A percentile compares a stretch with the other conserved stretches of the same genome.
These are phyloP conservation scores for Botryobasidium botryosum DNA, from an alignment of 768 basidiomycete species.

Conservation along the genomic window DNA sequence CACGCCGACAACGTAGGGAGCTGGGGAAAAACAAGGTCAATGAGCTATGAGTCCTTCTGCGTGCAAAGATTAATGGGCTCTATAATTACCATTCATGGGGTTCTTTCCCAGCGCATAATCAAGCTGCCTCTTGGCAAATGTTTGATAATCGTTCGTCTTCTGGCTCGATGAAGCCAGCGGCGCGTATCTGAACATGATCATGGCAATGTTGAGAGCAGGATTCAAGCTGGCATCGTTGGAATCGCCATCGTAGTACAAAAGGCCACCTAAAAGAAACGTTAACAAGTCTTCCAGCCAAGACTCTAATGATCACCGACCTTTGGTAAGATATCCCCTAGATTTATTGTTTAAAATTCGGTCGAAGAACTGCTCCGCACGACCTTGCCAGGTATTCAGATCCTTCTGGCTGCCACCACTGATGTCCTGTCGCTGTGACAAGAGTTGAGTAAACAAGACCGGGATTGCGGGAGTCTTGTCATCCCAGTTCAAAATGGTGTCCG, in stretches of 20 bases:
- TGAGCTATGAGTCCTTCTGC: not conserved
- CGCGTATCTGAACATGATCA: conserved; percentile 64
- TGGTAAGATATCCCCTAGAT: conserved; percentile 39
- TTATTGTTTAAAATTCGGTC: conserved; percentile 47
- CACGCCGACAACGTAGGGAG: conserved; percentile 71
- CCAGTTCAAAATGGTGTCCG: conserved; percentile 68
- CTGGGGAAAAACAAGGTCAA: conserved; percentile 25
- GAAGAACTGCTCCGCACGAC: conserved; percentile 55
- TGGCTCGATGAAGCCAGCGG: conserved; percentile 30
- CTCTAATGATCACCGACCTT: conserved; percentile 26
- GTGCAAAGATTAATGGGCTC: conserved; percentile 3
- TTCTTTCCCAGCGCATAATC: conserved; percentile 78
- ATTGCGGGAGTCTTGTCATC: conserved; percentile 67
- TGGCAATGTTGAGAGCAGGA: conserved; percentile 74
- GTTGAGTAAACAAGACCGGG: conserved; percentile 57
- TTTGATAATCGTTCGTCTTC: conserved; percentile 23
- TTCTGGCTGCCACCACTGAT: conserved; percentile 25
- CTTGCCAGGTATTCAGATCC: conserved; percentile 50
- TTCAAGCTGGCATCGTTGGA: conserved; percentile 68
- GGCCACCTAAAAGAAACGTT: conserved; percentile 36
- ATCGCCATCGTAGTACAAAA: conserved; percentile 70
- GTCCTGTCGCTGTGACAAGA: conserved; percentile 38
- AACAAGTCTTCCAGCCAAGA: not conserved
- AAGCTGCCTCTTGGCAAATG: conserved; percentile 59
- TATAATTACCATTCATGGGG: conserved; percentile 59